phyloP scores from a whole-genome alignment of 2,329 filamentous ascomycete species.

The Epichloe gansuensis region DNA sequence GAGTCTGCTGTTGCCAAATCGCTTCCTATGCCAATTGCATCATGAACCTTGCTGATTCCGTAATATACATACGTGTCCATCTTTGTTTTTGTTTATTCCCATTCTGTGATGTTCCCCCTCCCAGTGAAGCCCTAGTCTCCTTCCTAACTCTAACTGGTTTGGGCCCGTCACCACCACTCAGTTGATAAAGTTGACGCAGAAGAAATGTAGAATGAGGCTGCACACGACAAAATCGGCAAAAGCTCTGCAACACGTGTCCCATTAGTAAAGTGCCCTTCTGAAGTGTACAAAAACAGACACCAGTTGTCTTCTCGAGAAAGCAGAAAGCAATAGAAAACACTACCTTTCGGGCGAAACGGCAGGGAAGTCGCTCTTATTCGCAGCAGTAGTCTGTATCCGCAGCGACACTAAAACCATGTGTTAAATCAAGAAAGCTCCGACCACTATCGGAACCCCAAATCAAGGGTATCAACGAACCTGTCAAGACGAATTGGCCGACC shows the following conservation, averaged over 20 bases:
- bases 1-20: not conserved
- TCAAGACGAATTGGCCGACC: constrained; percentile 95
- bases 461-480: constrained; percentile 43
- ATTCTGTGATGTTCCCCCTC: too few species aligned
- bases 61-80: not conserved
- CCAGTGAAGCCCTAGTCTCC: too few species aligned
- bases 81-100: too few species aligned
- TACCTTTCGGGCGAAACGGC: constrained; percentile 72
- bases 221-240: constrained; percentile 96
- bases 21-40: not conserved
- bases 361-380: constrained; percentile 68
- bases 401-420: constrained; percentile 42
- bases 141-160: too few species aligned
- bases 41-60: not conserved
- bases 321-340: constrained; percentile 1
- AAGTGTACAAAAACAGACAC: not conserved
- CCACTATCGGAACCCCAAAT: not conserved
- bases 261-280: not conserved
- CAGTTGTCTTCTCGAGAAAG: not conserved
- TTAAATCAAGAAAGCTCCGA: not conserved
- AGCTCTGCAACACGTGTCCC: constrained; percentile 42
- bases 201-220: constrained; percentile 93
- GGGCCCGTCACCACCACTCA: constrained; percentile 26
- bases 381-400: constrained; percentile 80
- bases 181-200: constrained; percentile 99